phyloP scores from a whole-genome alignment of 495 filamentous ascomycete species.

The Xylaria longipes region DNA sequence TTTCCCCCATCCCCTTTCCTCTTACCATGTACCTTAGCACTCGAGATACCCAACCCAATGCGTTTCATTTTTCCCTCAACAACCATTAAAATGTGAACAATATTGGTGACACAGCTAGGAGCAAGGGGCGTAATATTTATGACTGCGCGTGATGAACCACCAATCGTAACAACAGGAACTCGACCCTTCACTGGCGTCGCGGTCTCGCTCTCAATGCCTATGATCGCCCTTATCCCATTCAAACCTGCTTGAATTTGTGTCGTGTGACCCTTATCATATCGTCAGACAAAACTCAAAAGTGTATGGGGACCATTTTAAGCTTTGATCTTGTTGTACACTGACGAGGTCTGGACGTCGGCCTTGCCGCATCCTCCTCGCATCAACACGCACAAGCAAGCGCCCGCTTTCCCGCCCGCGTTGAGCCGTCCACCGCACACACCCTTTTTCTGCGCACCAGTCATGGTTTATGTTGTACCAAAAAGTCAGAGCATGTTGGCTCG shows the following conservation, averaged over 20 bases:
- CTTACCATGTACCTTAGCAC: not conserved
- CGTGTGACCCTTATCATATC: not conserved
- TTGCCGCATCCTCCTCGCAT: conserved; percentile 13
- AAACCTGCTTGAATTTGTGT: not conserved
- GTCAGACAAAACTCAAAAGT: not conserved
- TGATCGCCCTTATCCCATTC: not conserved
- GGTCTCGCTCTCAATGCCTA: not conserved
- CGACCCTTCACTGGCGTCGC: not conserved
- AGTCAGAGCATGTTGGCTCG: not conserved
- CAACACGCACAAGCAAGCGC: conserved; percentile 1
- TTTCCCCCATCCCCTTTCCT: not conserved
- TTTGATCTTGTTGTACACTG: not conserved
- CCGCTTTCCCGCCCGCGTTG: conserved; percentile 18
- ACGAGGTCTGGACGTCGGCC: conserved; percentile 2
- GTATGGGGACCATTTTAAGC: not conserved
- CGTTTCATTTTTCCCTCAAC: not conserved
- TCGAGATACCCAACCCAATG: conserved; percentile 14
- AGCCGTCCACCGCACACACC: not conserved
- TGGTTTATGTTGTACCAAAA: not conserved
- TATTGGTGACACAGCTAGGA: not conserved
- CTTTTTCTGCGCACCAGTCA: not conserved
- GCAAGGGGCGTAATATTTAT: not conserved
- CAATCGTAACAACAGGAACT: not conserved
- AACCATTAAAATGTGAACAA: not conserved
- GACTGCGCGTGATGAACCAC: not conserved